These are phyloP conservation scores for Podaxis mareebaensis DNA, from an alignment of 768 basidiomycete genomes.

Conservation along the genomic window DNA sequence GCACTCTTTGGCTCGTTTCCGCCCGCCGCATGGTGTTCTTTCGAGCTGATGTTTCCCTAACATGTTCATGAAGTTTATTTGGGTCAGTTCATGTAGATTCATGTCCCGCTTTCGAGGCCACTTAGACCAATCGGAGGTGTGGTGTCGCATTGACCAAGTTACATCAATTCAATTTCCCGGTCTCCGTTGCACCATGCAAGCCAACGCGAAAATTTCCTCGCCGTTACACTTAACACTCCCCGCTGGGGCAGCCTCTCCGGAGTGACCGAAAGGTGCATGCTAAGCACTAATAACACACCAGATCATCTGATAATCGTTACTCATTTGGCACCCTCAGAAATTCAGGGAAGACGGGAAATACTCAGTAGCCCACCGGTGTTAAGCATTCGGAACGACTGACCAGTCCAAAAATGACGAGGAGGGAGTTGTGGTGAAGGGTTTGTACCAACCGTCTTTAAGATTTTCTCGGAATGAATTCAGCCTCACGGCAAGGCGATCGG, in stretches of 20 bases:
- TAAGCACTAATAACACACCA: neutral
- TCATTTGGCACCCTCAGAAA: neutral
- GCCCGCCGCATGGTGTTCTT: neutral
- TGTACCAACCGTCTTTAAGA: neutral
- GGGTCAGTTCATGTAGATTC: neutral
- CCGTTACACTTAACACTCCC: neutral
- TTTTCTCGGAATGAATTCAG: neutral
- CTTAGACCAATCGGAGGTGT: neutral
- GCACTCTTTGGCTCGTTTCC: neutral
- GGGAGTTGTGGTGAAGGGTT: neutral
- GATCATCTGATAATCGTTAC: neutral
- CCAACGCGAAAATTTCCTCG: neutral
- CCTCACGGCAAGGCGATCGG: neutral
- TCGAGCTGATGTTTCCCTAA: neutral
- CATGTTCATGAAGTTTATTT: neutral
- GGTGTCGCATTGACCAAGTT: neutral
- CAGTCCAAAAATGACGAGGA: neutral
- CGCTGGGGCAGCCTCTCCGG: neutral
- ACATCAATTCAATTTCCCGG: neutral
- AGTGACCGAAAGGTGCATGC: neutral
- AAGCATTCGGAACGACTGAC: neutral
- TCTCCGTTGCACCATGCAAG: neutral
- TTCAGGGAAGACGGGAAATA: conserved; percentile 4
- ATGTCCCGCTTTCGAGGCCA: neutral
- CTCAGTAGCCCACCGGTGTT: neutral